Evolutionary conservation across 2,329 filamentous ascomycete species (phyloP).

Genomic region (Cadophora sp.): DNA sequence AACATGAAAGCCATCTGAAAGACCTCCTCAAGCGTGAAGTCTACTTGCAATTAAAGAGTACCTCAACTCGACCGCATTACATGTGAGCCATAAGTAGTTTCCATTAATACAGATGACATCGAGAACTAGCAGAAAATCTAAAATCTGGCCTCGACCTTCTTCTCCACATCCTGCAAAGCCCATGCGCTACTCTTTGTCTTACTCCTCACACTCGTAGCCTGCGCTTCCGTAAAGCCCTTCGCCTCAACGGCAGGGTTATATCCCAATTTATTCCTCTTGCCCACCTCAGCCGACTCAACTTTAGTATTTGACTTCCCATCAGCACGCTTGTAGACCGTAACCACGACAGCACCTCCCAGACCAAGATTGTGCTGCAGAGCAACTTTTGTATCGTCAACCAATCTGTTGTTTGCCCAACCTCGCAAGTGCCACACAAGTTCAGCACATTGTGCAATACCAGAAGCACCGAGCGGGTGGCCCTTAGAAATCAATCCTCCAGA

Average conservation of each 20-base stretch:
- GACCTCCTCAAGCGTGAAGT: too few relatives aligned
- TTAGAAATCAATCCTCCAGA: constrained; percentile 95
- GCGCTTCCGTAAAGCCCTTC: constrained; percentile 82
- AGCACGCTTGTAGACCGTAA: constrained; percentile 85
- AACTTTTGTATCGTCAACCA: constrained; percentile 69
- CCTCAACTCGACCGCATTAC: too few relatives aligned
- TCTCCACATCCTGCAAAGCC: constrained; percentile 77
- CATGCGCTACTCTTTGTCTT: constrained; percentile 69
- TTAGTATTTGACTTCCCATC: constrained; percentile 74
- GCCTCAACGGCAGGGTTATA: constrained; percentile 94
- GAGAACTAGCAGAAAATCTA: constrained; percentile 45
- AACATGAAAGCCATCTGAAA: too few relatives aligned
- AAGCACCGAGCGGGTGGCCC: constrained; percentile 92
- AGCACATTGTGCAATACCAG: constrained; percentile 93
- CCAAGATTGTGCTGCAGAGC: constrained; percentile 94
- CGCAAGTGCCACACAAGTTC: constrained; percentile 95
- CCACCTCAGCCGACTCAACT: constrained; percentile 69
- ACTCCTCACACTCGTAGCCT: constrained; percentile 75
- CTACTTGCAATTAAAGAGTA: too few relatives aligned
- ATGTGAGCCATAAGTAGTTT: too few relatives aligned
- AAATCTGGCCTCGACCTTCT: constrained; percentile 77
- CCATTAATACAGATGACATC: too few relatives aligned
- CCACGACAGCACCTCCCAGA: constrained; percentile 87
- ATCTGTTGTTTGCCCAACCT: constrained; percentile 93
- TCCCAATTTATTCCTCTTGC: constrained; percentile 71